Evolutionary conservation across 2,329 filamentous ascomycete genomes (phyloP).

Genomic region (Colletotrichum shisoi): DNA sequence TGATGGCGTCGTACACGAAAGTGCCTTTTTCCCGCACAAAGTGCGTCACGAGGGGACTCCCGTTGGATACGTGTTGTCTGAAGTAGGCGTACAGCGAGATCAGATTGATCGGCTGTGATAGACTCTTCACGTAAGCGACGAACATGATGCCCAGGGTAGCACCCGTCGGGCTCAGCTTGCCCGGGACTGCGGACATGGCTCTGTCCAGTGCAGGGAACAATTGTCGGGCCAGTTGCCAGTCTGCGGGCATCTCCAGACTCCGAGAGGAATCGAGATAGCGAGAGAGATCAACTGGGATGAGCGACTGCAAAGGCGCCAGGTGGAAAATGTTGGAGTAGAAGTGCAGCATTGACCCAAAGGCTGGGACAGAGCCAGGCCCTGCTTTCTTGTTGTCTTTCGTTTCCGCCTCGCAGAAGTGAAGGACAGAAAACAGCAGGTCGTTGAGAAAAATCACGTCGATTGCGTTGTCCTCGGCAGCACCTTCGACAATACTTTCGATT

Average conservation of each 20-base stretch:
- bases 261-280: constrained; percentile 23
- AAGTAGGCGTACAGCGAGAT: constrained; percentile 59
- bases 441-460: constrained; percentile 60
- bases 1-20: constrained; percentile 59
- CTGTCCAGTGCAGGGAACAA: constrained; percentile 46
- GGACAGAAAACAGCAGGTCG: constrained; percentile 56
- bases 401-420: constrained; percentile 55
- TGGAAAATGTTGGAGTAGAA: constrained; percentile 60
- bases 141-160: constrained; percentile 58
- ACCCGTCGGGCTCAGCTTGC: constrained; percentile 48
- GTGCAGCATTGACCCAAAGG: constrained; percentile 59
- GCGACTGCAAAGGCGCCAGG: constrained; percentile 54
- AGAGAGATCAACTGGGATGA: constrained; percentile 44
- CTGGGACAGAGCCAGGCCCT: constrained; percentile 46
- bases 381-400: constrained; percentile 44
- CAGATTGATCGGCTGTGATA: constrained; percentile 52
- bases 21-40: constrained; percentile 54
- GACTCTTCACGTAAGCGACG: constrained; percentile 54
- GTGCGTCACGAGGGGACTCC: constrained; percentile 48
- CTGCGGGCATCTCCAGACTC: constrained; percentile 34
- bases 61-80: constrained; percentile 51
- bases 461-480: constrained; percentile 53
- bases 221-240: constrained; percentile 39
- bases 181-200: constrained; percentile 43
- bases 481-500: constrained; percentile 53